Conservation (phyloP, 192 early-diverging fungal species). For the Backusella liffmaniae region DNA sequence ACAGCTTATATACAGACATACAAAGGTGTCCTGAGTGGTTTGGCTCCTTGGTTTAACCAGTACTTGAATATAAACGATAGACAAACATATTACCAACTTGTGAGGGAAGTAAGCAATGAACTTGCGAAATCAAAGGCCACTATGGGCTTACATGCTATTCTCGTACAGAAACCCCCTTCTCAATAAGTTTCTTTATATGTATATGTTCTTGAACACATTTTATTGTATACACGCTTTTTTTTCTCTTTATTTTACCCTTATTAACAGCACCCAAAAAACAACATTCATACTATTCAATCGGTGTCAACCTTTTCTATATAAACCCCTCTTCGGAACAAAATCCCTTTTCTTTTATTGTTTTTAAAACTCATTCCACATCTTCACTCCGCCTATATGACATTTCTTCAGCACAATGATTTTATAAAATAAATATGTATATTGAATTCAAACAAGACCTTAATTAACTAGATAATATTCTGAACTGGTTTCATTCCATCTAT, state of each 20-base stretch:
- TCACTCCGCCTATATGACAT: background rate
- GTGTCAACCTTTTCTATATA: too few species aligned
- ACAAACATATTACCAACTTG: background rate
- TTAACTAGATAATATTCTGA: too few species aligned
- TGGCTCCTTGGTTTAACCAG: conserved; percentile 18
- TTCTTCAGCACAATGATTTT: background rate
- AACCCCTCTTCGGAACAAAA: background rate
- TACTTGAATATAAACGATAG: background rate
- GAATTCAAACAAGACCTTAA: background rate
- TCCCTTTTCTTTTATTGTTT: background rate
- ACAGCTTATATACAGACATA: conserved; percentile 14
- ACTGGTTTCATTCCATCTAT: too few species aligned
- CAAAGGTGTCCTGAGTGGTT: background rate
- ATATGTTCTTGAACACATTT: background rate
- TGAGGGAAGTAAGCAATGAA: background rate
- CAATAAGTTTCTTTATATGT: background rate
- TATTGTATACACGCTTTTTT: background rate
- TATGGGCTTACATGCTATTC: conserved; percentile 28
- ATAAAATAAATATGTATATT: background rate
- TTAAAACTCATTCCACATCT: background rate
- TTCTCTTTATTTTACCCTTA: background rate
- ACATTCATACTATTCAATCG: too few species aligned
- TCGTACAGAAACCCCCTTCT: conserved; percentile 17
- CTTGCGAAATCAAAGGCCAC: conserved; percentile 16
- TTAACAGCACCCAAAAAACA: background rate